Conservation (phyloP, 345 rosid genomes). For the Camelina neglecta region DNA sequence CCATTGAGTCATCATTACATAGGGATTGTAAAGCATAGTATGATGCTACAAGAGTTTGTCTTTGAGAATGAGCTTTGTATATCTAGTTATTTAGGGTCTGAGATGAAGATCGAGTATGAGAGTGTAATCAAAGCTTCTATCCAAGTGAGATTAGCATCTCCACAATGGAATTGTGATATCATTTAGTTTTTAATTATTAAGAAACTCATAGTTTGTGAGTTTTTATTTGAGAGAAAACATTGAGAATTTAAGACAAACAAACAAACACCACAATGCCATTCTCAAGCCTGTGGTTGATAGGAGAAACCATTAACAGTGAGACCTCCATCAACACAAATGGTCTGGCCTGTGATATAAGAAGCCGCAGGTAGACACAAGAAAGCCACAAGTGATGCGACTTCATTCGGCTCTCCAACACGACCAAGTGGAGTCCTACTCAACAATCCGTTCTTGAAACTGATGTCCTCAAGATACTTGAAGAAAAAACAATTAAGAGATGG, state of each 20-base stretch:
- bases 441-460: slow-evolving; percentile 15
- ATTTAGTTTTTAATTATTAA: neutral
- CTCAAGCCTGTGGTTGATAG: slow-evolving; percentile 21
- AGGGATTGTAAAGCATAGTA: neutral
- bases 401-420: slow-evolving; percentile 52
- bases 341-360: slow-evolving; percentile 65
- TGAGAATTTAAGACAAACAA: neutral
- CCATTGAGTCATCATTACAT: neutral
- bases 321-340: slow-evolving; percentile 61
- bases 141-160: neutral
- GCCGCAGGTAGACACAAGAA: slow-evolving; percentile 64
- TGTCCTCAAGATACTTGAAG: slow-evolving; percentile 8
- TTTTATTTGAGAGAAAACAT: neutral
- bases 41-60: neutral
- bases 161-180: neutral
- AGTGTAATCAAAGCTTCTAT: too few relatives aligned
- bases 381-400: slow-evolving; percentile 57
- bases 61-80: neutral
- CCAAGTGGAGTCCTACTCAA: slow-evolving; percentile 51
- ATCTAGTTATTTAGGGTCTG: too few relatives aligned
- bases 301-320: slow-evolving; percentile 49
- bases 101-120: too few relatives aligned
- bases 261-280: neutral
- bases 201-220: neutral
- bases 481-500: neutral